A percentile compares a stretch with the other conserved stretches of the same genome.
Conservation (phyloP, 2,329 filamentous ascomycete genomes). For the Colletotrichum sp. region DNA sequence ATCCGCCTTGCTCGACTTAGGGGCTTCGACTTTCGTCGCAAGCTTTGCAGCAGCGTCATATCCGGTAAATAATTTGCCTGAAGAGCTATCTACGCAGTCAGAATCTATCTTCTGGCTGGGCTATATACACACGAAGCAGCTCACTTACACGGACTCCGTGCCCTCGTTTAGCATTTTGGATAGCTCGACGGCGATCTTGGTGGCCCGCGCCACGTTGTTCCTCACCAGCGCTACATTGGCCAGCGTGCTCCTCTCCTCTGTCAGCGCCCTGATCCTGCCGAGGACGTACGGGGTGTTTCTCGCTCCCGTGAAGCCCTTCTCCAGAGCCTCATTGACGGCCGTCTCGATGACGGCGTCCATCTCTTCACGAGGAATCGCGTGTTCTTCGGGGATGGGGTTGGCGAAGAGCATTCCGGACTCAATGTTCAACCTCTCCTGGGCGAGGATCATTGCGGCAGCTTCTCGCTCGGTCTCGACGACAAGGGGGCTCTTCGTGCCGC, state of each 20-base stretch:
- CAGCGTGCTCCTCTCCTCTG: conserved; percentile 69
- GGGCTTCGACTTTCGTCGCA: not conserved
- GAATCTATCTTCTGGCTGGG: conserved; percentile 14
- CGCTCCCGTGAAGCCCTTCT: conserved; percentile 72
- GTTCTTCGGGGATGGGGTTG: conserved; percentile 79
- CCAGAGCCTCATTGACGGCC: conserved; percentile 68
- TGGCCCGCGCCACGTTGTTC: conserved; percentile 59
- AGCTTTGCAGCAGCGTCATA: not conserved
- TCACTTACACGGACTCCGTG: conserved; percentile 19
- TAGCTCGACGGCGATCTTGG: conserved; percentile 59
- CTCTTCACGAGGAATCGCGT: conserved; percentile 71
- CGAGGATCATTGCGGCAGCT: conserved; percentile 87
- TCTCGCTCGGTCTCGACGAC: conserved; percentile 78
- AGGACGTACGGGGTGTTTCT: conserved; percentile 88
- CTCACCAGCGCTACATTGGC: conserved; percentile 73
- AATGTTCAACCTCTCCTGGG: conserved; percentile 75
- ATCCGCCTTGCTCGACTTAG: conserved; percentile 49
- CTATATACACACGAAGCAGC: conserved; percentile 23
- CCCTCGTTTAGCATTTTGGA: conserved; percentile 32
- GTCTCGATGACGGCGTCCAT: conserved; percentile 74
- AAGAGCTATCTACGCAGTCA: conserved; percentile 24
- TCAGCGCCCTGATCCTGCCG: conserved; percentile 78
- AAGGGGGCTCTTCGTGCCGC: conserved; percentile 79
- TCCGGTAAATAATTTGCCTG: conserved; percentile 14
- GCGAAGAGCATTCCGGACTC: conserved; percentile 85